Base-by-base conservation (phyloP, 2,329 filamentous ascomycete species). In the Fusarium sp. region DNA sequence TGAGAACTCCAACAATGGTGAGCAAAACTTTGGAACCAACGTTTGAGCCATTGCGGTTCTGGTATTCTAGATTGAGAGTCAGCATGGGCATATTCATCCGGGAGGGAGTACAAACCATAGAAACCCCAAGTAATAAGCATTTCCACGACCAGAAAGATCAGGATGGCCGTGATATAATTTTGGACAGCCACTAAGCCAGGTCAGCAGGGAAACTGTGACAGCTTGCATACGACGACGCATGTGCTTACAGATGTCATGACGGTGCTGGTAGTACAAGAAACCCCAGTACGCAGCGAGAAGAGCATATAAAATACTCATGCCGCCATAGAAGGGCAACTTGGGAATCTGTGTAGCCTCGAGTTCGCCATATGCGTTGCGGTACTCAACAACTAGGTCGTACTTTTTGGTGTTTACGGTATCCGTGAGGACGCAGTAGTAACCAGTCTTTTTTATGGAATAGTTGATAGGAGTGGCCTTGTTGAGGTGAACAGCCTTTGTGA, bases 111-210 rank as follows among this genome's bases (percentile, higher is more conserved):
- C 82, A 57, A 80, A 91, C 88, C 88, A 75, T 98, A 99, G 79
- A 96, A 99, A 38, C 92, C 93, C 95, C 95, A 99, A 2, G 95
- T 99, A 86, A 98, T 93, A 71, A 98, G 81, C 88, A 98, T 97
- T 76, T 99, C 95, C 14, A 98, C 78, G 14, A 98, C 92, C 38
- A 99, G 80, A 78, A 99, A 99, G 48, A 95, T 87, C 45, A 99
- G 82, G 58, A 98, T 99, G 9, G 95, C 94, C 0, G 95, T 99
- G 69, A 99, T 98, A 76, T 99, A 99, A 75, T 99, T 99, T 77
- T 99, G 95, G 3, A 99, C 95, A 14, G 96, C 90, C 71, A 99
- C 88, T 91, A 59, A 2, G 23, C 11, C 33, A 49, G 23, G 66
- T 71, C 35, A 60, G 44, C 15, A 45, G 27, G 13, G 9, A 25